These are phyloP conservation scores for Sambucus nigra DNA, from an alignment of 129 eudicot genomes.

Conservation along the genomic window DNA sequence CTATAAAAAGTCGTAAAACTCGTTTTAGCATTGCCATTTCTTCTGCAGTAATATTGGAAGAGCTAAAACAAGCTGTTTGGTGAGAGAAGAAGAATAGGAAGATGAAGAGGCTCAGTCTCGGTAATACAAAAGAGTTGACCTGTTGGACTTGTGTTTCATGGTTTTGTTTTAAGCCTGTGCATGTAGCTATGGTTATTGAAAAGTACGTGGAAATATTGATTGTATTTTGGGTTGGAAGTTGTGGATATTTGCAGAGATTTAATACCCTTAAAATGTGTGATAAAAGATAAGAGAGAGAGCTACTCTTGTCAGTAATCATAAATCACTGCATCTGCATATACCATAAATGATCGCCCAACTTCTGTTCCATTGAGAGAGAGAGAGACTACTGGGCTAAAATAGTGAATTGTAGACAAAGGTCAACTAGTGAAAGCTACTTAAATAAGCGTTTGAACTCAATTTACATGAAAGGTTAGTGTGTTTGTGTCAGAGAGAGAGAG, in stretches of 20 bases:
- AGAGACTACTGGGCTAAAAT: neutral
- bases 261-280: conserved; percentile 18
- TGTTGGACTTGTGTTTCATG: conserved; percentile 1
- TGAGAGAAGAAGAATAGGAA: no score
- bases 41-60: neutral
- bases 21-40: conserved; percentile 19
- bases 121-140: conserved; percentile 4
- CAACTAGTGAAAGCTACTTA: no score
- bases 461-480: no score
- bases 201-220: neutral
- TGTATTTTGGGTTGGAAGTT: conserved; percentile 5
- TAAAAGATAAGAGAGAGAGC: conserved; percentile 6
- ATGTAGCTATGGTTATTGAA: conserved; percentile 16
- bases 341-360: conserved; percentile 16
- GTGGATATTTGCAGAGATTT: conserved; percentile 29
- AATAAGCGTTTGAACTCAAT: no score
- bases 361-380: conserved; percentile 15
- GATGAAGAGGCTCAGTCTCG: neutral
- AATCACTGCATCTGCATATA: neutral
- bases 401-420: neutral
- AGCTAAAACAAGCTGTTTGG: neutral
- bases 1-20: conserved; percentile 8
- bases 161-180: conserved; percentile 7
- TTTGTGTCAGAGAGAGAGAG: neutral
- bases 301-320: conserved; percentile 5